A percentile compares a stretch with the other conserved stretches of the same genome.
Evolutionary conservation across 805 yeast genomes (phyloP).

Genomic region (Candida andamanensis): DNA sequence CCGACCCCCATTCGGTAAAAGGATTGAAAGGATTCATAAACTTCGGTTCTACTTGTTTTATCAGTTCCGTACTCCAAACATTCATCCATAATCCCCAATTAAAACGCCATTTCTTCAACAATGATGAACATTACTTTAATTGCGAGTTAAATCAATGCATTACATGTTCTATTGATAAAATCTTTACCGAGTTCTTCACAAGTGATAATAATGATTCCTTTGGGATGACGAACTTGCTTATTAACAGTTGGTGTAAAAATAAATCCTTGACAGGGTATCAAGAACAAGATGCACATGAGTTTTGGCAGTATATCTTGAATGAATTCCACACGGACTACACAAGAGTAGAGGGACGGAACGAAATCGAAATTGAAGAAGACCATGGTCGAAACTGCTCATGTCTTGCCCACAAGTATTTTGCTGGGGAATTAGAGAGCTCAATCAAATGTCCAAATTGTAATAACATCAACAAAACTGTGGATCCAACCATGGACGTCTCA

Average conservation of each 20-base stretch:
- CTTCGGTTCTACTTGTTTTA: constrained; percentile 96
- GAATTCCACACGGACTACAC: constrained; percentile 57
- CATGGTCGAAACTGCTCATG: constrained; percentile 51
- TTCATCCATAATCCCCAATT: constrained; percentile 87
- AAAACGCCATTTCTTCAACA: constrained; percentile 65
- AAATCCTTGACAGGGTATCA: constrained; percentile 88
- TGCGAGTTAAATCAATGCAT: constrained; percentile 56
- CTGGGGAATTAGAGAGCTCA: constrained; percentile 78
- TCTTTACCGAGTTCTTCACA: constrained; percentile 72
- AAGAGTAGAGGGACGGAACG: constrained; percentile 11
- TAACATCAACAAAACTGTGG: constrained; percentile 62
- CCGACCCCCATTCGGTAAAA: constrained; percentile 53
- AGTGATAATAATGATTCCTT: constrained; percentile 56
- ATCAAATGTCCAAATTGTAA: constrained; percentile 70
- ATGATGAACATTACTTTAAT: constrained; percentile 58
- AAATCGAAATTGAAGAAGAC: constrained; percentile 1
- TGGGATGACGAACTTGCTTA: constrained; percentile 76
- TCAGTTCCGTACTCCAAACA: constrained; percentile 89
- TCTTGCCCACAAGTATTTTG: constrained; percentile 74
- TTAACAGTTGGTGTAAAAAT: constrained; percentile 85
- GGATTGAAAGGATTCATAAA: constrained; percentile 88
- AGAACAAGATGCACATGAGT: constrained; percentile 98
- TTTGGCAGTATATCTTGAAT: constrained; percentile 86
- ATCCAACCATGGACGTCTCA: constrained; percentile 87
- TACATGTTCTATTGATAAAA: constrained; percentile 78